These are phyloP conservation scores for Cardamine occulta DNA, from an alignment of 345 rosid genomes.

Conservation along the genomic window DNA sequence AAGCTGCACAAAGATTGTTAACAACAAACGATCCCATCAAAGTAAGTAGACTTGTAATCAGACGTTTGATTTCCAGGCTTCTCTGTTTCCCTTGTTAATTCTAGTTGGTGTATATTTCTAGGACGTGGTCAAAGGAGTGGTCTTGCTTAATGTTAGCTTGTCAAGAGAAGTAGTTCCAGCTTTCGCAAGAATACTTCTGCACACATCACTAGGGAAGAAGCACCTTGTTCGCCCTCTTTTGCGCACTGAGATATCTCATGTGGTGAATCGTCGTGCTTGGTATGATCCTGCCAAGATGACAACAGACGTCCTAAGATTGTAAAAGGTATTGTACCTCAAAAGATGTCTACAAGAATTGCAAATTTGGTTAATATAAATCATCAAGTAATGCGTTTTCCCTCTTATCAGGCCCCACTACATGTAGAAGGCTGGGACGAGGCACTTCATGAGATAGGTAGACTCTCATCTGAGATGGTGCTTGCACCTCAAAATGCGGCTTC, in stretches of 20 bases:
- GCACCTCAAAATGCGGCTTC: slow-evolving; percentile 55
- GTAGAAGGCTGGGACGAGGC: slow-evolving; percentile 95
- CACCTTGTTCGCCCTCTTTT: slow-evolving; percentile 82
- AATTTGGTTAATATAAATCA: not conserved
- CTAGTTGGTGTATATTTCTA: slow-evolving; percentile 28
- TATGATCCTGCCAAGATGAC: slow-evolving; percentile 77
- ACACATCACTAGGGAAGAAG: slow-evolving; percentile 85
- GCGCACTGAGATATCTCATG: slow-evolving; percentile 80
- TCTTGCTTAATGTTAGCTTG: slow-evolving; percentile 71
- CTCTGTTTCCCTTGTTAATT: slow-evolving; percentile 8
- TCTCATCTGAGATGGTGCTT: slow-evolving; percentile 74
- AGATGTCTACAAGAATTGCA: not conserved
- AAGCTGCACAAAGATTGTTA: slow-evolving; percentile 69
- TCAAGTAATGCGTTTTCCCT: slow-evolving; percentile 7
- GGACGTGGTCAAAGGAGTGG: slow-evolving; percentile 65
- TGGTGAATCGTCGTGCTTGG: slow-evolving; percentile 91
- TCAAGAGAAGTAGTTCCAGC: slow-evolving; percentile 90
- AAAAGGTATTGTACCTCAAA: slow-evolving; percentile 55
- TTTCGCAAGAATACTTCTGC: slow-evolving; percentile 82
- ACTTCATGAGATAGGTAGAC: slow-evolving; percentile 77
- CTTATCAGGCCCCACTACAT: slow-evolving; percentile 65
- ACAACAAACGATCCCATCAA: slow-evolving; percentile 54
- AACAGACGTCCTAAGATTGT: slow-evolving; percentile 71
- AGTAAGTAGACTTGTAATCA: slow-evolving; percentile 49
- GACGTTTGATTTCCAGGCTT: not conserved